Percentiles rank a stretch among this genome's conserved stretches.
phyloP scores from a whole-genome alignment of 2,329 filamentous ascomycete genomes.

The Epichloe brachyelytri region DNA sequence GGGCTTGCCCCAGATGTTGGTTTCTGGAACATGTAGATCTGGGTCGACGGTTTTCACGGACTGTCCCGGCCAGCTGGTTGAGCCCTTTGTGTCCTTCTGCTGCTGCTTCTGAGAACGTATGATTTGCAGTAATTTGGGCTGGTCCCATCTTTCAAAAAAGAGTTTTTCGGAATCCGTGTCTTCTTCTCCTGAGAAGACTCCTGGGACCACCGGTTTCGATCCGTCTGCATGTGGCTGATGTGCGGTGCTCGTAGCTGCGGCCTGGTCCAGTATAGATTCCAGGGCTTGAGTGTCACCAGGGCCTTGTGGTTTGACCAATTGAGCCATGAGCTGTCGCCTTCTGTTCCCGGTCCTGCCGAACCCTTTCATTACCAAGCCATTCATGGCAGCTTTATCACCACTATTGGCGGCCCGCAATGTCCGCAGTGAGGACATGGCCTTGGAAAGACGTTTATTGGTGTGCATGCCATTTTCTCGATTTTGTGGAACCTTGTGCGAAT shows the following conservation, averaged over 20 bases:
- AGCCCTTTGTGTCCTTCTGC: conserved; percentile 13
- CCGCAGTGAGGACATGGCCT: conserved; percentile 31
- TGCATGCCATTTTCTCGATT: conserved; percentile 19
- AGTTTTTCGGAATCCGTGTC: conserved; percentile 7
- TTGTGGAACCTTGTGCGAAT: conserved; percentile 35
- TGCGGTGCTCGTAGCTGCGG: neutral
- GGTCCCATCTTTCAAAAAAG: conserved; percentile 38
- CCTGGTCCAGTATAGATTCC: conserved; percentile 16
- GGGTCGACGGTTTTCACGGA: conserved; percentile 22
- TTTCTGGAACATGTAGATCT: conserved; percentile 22
- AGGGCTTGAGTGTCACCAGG: conserved; percentile 29
- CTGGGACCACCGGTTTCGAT: neutral
- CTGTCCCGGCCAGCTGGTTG: conserved; percentile 14
- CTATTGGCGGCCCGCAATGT: conserved; percentile 39
- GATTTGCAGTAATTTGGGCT: conserved; percentile 28
- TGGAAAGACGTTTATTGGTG: conserved; percentile 20
- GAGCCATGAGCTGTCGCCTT: conserved; percentile 32
- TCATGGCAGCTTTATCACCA: conserved; percentile 35
- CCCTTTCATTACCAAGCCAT: conserved; percentile 31
- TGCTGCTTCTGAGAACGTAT: conserved; percentile 28
- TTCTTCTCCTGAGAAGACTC: neutral
- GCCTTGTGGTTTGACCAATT: conserved; percentile 23
- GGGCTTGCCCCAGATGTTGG: conserved; percentile 39
- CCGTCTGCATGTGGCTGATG: neutral
- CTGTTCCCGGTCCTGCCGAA: conserved; percentile 42